These are phyloP conservation scores for Gossypium herbaceum DNA, from an alignment of 345 rosid genomes.

Conservation along the genomic window DNA sequence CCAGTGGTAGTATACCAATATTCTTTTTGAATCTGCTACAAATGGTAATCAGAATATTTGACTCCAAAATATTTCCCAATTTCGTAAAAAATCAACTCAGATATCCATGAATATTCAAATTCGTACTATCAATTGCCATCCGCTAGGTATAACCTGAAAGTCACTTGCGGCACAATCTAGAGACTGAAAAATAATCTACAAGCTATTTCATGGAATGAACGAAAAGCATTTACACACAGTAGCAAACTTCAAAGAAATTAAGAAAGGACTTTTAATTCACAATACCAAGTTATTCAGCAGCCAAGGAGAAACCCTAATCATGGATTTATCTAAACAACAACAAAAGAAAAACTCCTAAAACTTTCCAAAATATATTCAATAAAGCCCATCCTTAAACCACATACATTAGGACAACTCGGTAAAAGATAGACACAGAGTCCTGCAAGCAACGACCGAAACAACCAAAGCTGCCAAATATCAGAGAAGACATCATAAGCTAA, in stretches of 20 bases:
- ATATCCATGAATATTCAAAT: not conserved
- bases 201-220: not conserved
- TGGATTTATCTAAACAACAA: slow-evolving; percentile 21
- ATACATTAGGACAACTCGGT: slow-evolving; percentile 28
- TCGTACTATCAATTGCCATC: not conserved
- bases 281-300: slow-evolving; percentile 27
- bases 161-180: not conserved
- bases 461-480: slow-evolving; percentile 31
- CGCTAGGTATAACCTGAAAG: not conserved
- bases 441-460: slow-evolving; percentile 35
- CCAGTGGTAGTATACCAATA: no score
- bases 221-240: not conserved
- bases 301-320: slow-evolving; percentile 18
- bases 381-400: slow-evolving; percentile 27
- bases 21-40: no score
- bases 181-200: not conserved
- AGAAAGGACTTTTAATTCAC: slow-evolving; percentile 24
- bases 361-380: slow-evolving; percentile 30
- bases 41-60: no score
- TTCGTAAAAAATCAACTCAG: not conserved
- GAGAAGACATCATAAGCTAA: slow-evolving; percentile 37
- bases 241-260: slow-evolving; percentile 8
- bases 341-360: slow-evolving; percentile 30
- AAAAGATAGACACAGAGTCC: slow-evolving; percentile 26
- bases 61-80: no score